These are phyloP conservation scores for Globisporangium abappressorium DNA, from an alignment of 352 stramenopile species.

Conservation along the genomic window DNA sequence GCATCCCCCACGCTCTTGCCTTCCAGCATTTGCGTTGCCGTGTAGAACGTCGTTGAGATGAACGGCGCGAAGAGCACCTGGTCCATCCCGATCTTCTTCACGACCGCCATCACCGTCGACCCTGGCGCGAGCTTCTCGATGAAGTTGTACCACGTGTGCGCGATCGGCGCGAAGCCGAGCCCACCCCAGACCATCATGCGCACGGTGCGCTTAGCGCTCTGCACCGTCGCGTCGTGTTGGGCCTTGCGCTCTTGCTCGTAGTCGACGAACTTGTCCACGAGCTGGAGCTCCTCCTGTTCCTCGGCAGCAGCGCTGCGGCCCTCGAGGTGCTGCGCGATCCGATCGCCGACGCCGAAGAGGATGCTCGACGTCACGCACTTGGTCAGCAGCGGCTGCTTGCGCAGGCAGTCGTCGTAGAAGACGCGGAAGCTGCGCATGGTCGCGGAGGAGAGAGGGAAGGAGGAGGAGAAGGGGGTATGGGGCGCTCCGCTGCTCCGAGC, in stretches of 20 bases:
- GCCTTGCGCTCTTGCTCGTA: constrained; percentile 1
- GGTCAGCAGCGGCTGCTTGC: constrained; percentile 49
- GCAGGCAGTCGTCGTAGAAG: constrained; percentile 56
- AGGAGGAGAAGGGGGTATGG: neutral
- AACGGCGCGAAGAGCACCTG: constrained; percentile 41
- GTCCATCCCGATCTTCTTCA: constrained; percentile 41
- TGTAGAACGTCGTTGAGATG: constrained; percentile 43
- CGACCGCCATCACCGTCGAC: constrained; percentile 24
- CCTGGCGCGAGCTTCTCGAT: constrained; percentile 58
- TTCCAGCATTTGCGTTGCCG: constrained; percentile 38
- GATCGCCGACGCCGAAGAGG: constrained; percentile 69
- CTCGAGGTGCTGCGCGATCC: constrained; percentile 53
- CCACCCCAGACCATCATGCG: constrained; percentile 86
- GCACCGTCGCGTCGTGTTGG: neutral
- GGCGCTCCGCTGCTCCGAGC: neutral
- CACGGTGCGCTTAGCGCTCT: constrained; percentile 22
- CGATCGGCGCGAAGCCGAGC: constrained; percentile 79
- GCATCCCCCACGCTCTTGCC: constrained; percentile 29
- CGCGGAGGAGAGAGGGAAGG: neutral
- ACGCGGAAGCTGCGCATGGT: constrained; percentile 41
- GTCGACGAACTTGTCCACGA: constrained; percentile 13
- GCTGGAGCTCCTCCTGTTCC: neutral
- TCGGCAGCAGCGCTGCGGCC: neutral
- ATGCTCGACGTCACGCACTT: constrained; percentile 65
- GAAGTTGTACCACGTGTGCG: constrained; percentile 88